A percentile compares a stretch with the other conserved stretches of the same genome.
phyloP scores from a whole-genome alignment of 768 basidiomycete species.

The Clitopilus passeckerianus region DNA sequence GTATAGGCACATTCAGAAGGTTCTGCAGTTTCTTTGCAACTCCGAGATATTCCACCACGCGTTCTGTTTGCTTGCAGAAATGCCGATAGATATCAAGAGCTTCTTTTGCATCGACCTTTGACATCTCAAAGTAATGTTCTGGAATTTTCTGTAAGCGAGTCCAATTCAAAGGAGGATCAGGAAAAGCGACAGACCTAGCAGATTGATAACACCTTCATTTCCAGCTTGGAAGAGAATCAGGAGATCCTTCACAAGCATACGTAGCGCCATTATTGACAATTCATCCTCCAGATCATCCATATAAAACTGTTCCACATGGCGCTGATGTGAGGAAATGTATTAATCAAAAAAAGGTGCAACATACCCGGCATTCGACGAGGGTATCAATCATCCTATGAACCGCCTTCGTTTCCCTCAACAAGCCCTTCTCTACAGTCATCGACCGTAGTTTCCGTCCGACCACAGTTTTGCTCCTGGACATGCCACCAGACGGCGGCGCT shows the following conservation, averaged over 20 bases:
- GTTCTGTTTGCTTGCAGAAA: conserved; percentile 92
- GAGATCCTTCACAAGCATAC: conserved; percentile 95
- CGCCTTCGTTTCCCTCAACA: conserved; percentile 85
- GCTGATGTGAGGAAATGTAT: not conserved
- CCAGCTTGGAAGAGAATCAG: conserved; percentile 93
- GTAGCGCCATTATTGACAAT: conserved; percentile 79
- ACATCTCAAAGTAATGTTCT: conserved; percentile 99
- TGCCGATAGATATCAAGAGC: conserved; percentile 86
- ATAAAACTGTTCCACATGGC: conserved; percentile 67
- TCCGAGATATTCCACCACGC: conserved; percentile 87
- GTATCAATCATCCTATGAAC: conserved; percentile 90
- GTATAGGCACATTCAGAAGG: conserved; percentile 88
- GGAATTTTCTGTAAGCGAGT: conserved; percentile 11
- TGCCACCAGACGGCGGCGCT: conserved; percentile 22
- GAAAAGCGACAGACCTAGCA: conserved; percentile 50
- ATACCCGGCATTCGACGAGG: conserved; percentile 81
- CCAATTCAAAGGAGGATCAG: not conserved
- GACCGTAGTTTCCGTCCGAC: conserved; percentile 80
- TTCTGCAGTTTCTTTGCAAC: conserved; percentile 93
- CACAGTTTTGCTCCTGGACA: conserved; percentile 68
- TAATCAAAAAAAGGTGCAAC: conserved; percentile 21
- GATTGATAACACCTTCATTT: conserved; percentile 90
- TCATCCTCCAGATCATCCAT: conserved; percentile 91
- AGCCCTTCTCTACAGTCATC: conserved; percentile 94
- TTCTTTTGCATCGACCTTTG: conserved; percentile 81